Percentiles rank a stretch among this genome's conserved stretches.
Evolutionary conservation across 345 rosid species (phyloP).

Genomic region (Acer negundo): DNA sequence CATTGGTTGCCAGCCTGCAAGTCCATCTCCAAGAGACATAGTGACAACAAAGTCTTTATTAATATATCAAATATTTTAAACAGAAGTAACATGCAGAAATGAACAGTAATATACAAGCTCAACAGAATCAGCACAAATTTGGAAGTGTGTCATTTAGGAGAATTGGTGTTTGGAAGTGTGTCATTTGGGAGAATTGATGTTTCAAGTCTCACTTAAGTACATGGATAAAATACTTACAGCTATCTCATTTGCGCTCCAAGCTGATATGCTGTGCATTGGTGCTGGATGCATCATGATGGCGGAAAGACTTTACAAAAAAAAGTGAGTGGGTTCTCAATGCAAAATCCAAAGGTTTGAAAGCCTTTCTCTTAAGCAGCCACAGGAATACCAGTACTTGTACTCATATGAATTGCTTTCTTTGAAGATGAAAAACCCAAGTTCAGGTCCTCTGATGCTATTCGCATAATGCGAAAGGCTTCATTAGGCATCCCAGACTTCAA

Average conservation of each 20-base stretch:
- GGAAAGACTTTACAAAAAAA: neutral
- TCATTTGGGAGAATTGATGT: conserved; percentile 13
- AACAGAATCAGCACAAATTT: neutral
- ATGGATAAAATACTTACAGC: conserved; percentile 35
- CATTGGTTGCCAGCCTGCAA: conserved; percentile 11
- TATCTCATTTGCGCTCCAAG: conserved; percentile 27
- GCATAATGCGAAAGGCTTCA: conserved; percentile 62
- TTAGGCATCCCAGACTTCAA: conserved; percentile 88
- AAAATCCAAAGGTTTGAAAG: conserved; percentile 2
- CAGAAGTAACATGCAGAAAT: neutral
- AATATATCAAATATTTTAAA: neutral
- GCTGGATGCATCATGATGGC: conserved; percentile 16
- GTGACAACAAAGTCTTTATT: neutral
- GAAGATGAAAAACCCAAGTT: conserved; percentile 37
- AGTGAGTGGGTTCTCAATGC: neutral
- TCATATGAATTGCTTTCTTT: conserved; percentile 37
- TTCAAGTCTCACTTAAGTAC: conserved; percentile 7
- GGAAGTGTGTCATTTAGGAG: conserved; percentile 11
- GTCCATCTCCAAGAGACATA: neutral
- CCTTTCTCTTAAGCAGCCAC: conserved; percentile 54
- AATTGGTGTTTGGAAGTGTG: conserved; percentile 13
- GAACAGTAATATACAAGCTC: neutral
- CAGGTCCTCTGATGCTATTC: conserved; percentile 38
- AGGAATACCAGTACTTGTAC: conserved; percentile 39
- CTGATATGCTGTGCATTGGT: conserved; percentile 21